Percentiles rank a stretch among this genome's conserved stretches.
phyloP scores from a whole-genome alignment of 345 rosid genomes.

The Alliaria petiolata region DNA sequence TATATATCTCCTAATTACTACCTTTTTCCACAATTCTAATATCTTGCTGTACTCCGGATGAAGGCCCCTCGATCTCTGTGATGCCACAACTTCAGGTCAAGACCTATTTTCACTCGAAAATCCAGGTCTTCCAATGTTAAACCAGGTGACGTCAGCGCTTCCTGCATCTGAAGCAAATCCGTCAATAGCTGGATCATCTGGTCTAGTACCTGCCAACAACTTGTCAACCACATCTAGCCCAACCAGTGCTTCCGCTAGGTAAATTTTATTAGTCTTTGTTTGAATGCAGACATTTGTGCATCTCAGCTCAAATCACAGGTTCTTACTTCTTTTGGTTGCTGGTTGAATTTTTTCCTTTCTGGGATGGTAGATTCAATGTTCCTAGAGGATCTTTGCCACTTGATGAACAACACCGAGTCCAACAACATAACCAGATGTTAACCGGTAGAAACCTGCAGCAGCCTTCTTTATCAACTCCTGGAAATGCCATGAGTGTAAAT shows the following conservation, averaged over 20 bases:
- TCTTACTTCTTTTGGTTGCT: not conserved
- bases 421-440: conserved; percentile 59
- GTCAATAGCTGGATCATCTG: conserved; percentile 50
- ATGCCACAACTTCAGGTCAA: conserved; percentile 50
- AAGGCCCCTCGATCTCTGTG: conserved; percentile 95
- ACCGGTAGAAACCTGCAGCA: conserved; percentile 66
- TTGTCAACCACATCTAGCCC: conserved; percentile 52
- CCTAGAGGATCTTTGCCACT: conserved; percentile 62
- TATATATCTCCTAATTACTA: not conserved
- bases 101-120: conserved; percentile 52
- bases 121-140: conserved; percentile 52
- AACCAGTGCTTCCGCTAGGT: conserved; percentile 39
- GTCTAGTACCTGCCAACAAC: conserved; percentile 49
- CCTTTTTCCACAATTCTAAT: conserved; percentile 12
- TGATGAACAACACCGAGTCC: conserved; percentile 77
- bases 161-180: conserved; percentile 57
- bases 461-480: conserved; percentile 56
- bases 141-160: conserved; percentile 55
- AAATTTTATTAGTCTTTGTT: not conserved
- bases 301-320: not conserved
- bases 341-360: conserved; percentile 5
- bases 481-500: conserved; percentile 54
- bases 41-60: conserved; percentile 33
- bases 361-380: conserved; percentile 66
- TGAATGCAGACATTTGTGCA: not conserved